Base-by-base conservation (phyloP, 768 basidiomycete genomes). In the Termitomyces sp. region DNA sequence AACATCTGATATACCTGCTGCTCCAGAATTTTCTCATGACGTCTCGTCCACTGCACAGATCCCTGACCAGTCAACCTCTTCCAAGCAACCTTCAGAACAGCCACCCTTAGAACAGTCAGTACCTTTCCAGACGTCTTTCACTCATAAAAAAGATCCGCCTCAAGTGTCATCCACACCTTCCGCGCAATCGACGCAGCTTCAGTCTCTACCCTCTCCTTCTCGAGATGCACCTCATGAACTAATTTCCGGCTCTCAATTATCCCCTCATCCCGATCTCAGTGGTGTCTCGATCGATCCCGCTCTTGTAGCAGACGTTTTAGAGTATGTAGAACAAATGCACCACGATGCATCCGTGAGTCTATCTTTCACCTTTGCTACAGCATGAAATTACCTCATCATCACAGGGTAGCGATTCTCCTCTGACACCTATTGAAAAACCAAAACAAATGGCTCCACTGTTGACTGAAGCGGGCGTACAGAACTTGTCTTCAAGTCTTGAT, bases 211-310 rank as follows among this genome's bases (percentile, higher is more conserved):
- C 4, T n/a, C 36, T 27, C 18, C 12, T 27, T 40, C 51, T 5
- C 18, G 20, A 16, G 14, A 24, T 22, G 26, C 43, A 46, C 7
- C 37, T 20, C 30, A 22, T 22, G n/a, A 48, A 14, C 1, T 14
- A 2, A 26, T 34, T 27, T 32, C 24, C 16, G 16, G 6, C 2
- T 39, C 47, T 40, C n/a, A 18, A 37, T 49, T 4, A 26, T 18
- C 42, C 5, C 33, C 53, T 43, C 34, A 34, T 39, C 22, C 43
- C 32, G 36, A 53, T 12, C 16, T 34, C 9, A 50, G 27, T 22
- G 30, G 55, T 18, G 48, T 53, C 44, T 56, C 62, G n/a, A 67
- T 64, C 51, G 63, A 67, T 50, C 62, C 64, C 24, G 48, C 53
- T 32, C 59, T 63, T 14, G 46, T 59, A 47, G 51, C n/a, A 54